Percentiles rank a stretch among this genome's conserved stretches.
Evolutionary conservation across 305 asterid genomes (phyloP).

Genomic region (Fraxinus platypoda): DNA sequence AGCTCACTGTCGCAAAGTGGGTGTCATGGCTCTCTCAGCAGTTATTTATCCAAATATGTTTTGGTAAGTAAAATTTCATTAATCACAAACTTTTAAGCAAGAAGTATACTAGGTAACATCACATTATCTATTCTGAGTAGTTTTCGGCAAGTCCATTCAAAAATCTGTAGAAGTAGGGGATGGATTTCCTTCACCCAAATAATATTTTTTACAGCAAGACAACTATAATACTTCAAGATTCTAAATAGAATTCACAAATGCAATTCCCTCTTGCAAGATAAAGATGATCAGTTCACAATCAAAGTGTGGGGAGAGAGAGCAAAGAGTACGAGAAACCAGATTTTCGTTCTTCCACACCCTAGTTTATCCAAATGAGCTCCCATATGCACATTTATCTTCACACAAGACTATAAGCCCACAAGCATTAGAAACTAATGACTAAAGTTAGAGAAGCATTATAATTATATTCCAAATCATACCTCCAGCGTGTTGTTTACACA

Average conservation of each 20-base stretch:
- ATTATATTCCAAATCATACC: slow-evolving; percentile 44
- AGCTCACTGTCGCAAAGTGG: neutral
- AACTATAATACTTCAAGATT: neutral
- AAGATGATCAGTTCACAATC: neutral
- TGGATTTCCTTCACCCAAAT: neutral
- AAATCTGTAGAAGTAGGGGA: neutral
- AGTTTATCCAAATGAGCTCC: neutral
- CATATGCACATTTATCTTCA: neutral
- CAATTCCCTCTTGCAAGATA: neutral
- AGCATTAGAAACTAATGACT: neutral
- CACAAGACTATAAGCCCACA: neutral
- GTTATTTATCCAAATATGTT: neutral
- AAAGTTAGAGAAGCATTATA: neutral
- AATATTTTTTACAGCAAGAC: neutral
- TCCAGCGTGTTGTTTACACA: slow-evolving; percentile 70
- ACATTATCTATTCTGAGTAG: neutral
- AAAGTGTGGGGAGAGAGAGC: neutral
- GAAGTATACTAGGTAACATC: neutral
- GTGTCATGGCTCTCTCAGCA: neutral
- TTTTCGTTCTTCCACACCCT: neutral
- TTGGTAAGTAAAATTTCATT: neutral
- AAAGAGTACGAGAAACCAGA: neutral
- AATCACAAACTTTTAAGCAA: neutral
- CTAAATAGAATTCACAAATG: neutral
- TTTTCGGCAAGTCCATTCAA: neutral